Base-by-base conservation (phyloP, 2,329 filamentous ascomycete species). In the Ploettnerulaceae sp. region DNA sequence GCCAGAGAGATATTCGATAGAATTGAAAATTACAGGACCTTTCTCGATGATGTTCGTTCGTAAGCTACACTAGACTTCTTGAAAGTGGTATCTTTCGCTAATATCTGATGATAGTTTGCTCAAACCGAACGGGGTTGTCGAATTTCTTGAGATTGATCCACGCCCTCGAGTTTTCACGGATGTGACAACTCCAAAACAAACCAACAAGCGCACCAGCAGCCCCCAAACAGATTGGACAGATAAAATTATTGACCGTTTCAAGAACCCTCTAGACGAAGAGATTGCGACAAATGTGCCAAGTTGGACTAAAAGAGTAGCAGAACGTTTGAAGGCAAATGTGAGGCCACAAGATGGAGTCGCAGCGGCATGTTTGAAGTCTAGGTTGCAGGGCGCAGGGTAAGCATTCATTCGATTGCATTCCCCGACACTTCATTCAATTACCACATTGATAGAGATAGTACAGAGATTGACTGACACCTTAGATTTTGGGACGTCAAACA, bases 401-500 rank as follows among this genome's bases (percentile, higher is more conserved):
- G 57, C 51, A n/a, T 8, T 39, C n/a, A 33, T n/a, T 33, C 22
- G 26, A 5, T 5, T 7, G 4, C 14, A 5, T 14, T 17, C n/a
- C 7, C 17, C 1, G 31, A 7, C 17, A 7, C 20, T 7, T 20
- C 1, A n/a, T n/a, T n/a, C n/a, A n/a, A n/a, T n/a, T n/a, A n/a
- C n/a, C n/a, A n/a, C n/a, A n/a, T n/a, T n/a, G n/a, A n/a, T n/a
- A n/a, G n/a, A n/a, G n/a, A n/a, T n/a, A n/a, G n/a, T n/a, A n/a
- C n/a, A n/a, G n/a, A n/a, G n/a, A n/a, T n/a, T n/a, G n/a, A 31
- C 50, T 57, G 21, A 57, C 18, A 28, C 15, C 28, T 12, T 45
- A 62, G 61, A 3, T 63, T 63, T 31, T 61, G 54, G 49, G 60
- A 64, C 43, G 58, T 63, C 1, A 59, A 57, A 17, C 48, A 64